A percentile compares a stretch with the other conserved stretches of the same genome.
Evolutionary conservation across 2,329 filamentous ascomycete species (phyloP).

Genomic region (Trichoderma hamatum): DNA sequence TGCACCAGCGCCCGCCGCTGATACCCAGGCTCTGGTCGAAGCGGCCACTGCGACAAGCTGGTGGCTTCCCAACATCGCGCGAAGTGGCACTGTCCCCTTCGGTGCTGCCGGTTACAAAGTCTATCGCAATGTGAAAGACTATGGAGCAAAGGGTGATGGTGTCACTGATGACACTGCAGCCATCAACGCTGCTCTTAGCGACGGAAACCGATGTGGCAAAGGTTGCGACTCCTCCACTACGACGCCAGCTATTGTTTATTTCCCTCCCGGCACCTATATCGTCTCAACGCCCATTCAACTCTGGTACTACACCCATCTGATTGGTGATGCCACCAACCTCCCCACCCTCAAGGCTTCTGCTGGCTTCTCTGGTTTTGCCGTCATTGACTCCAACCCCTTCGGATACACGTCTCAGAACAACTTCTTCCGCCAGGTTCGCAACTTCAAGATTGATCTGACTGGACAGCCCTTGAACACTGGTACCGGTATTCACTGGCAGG

Average conservation of each 20-base stretch:
- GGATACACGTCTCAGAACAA: conserved; percentile 81
- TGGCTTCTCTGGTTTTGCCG: conserved; percentile 79
- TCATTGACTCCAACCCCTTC: conserved; percentile 90
- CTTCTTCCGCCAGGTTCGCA: conserved; percentile 82
- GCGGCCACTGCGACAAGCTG: conserved; percentile 51
- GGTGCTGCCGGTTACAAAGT: conserved; percentile 61
- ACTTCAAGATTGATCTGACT: conserved; percentile 78
- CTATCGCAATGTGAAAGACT: conserved; percentile 77
- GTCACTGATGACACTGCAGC: conserved; percentile 81
- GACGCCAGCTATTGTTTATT: conserved; percentile 87
- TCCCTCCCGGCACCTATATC: conserved; percentile 83
- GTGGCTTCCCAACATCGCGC: conserved; percentile 72
- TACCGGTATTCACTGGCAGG: conserved; percentile 82
- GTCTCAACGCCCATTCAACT: conserved; percentile 79
- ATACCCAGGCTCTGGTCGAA: conserved; percentile 29
- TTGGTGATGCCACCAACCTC: conserved; percentile 74
- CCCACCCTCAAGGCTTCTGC: conserved; percentile 76
- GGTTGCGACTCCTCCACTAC: conserved; percentile 82
- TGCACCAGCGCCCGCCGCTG: conserved; percentile 29
- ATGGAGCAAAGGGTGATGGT: conserved; percentile 69
- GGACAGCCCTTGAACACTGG: conserved; percentile 62
- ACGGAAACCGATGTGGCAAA: conserved; percentile 77
- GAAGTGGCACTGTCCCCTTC: conserved; percentile 70
- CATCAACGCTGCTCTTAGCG: conserved; percentile 81
- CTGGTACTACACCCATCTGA: conserved; percentile 91